Base-by-base conservation (phyloP, 2,329 filamentous ascomycete species). In the Diaporthe citri region DNA sequence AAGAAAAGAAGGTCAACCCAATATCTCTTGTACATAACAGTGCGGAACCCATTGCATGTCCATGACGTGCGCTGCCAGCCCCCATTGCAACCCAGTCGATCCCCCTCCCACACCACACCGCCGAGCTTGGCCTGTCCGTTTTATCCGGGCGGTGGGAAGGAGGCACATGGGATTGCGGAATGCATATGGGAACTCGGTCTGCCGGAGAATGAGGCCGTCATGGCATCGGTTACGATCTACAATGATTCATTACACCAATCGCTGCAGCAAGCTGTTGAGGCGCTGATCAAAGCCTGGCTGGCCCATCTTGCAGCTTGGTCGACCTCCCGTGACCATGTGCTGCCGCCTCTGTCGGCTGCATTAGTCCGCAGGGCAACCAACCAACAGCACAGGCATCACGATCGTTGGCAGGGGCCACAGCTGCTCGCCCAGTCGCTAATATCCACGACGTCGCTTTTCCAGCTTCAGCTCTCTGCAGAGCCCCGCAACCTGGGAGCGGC, bases 191-290 rank as follows among this genome's bases (percentile, higher is more conserved):
- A 55, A 55, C 62, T 66, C 43, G 60, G 62, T 51, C 43, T 66
- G 43, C 48, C 22, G 34, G 64, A 39, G 5, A 28, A 66, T 66
- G 62, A 66, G 64, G 62, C 46, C 62, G 43, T 39, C 43, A 67
- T 67, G 43, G 31, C 62, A 25, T 39, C 20, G 62, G 46, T 12
- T 51, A 67, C 62, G 46, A 67, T 67, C 48, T 52, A 69, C 64
- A 55, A 69, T 69, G 64, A 69, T 41, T 69, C 64, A 69, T 69
- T 25, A 64, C 52, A 55, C 31, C 43, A 69, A 39, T 55, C 22
- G 15, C 31, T 28, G n/a, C 46, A 39, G 28, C n/a, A 20, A 17
- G 28, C 43, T 52, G 31, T 41, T 41, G 22, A 46, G 64, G 31
- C 13, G 31, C 28, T 52, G 62, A 67, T 52, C 62, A 67, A 10